Percentiles rank a stretch among this genome's conserved stretches.
These are phyloP conservation scores for Phytophthora hybrid DNA, from an alignment of 352 stramenopile species.

Conservation along the genomic window DNA sequence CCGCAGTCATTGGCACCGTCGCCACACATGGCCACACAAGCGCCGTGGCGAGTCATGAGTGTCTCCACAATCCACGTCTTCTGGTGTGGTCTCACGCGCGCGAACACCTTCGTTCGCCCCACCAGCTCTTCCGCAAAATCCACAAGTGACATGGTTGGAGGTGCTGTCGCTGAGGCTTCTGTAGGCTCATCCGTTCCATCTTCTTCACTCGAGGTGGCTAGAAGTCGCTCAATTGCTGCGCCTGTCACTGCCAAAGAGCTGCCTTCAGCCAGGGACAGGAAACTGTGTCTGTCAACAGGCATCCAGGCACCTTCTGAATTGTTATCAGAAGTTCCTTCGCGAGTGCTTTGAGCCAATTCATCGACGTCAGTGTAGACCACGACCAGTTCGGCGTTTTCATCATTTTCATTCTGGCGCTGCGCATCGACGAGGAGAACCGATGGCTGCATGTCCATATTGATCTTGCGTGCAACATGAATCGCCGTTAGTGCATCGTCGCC, in stretches of 20 bases:
- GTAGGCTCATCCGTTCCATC: slow-evolving; percentile 12
- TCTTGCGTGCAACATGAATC: slow-evolving; percentile 74
- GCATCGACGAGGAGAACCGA: slow-evolving; percentile 64
- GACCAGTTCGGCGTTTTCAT: slow-evolving; percentile 2
- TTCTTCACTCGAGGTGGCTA: slow-evolving; percentile 34
- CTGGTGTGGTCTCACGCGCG: slow-evolving; percentile 74
- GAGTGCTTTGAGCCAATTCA: slow-evolving; percentile 51
- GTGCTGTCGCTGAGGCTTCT: background rate
- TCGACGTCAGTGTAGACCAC: slow-evolving; percentile 74
- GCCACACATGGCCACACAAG: slow-evolving; percentile 75
- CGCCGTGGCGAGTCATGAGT: slow-evolving; percentile 59
- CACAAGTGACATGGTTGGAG: slow-evolving; percentile 16
- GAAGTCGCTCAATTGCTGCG: slow-evolving; percentile 59
- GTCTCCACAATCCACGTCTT: slow-evolving; percentile 86
- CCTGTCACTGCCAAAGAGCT: slow-evolving; percentile 78
- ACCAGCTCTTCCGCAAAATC: slow-evolving; percentile 69
- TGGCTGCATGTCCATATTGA: slow-evolving; percentile 77
- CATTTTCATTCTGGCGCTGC: slow-evolving; percentile 21
- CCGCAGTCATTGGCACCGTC: slow-evolving; percentile 91
- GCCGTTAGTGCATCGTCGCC: slow-evolving; percentile 87
- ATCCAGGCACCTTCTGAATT: slow-evolving; percentile 44
- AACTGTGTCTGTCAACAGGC: slow-evolving; percentile 51
- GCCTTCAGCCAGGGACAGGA: slow-evolving; percentile 59
- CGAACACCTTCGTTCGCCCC: slow-evolving; percentile 70
- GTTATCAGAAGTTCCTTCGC: slow-evolving; percentile 22